Base-by-base conservation (phyloP, 208 protist genomes). In the Angomonas ambiguus region DNA sequence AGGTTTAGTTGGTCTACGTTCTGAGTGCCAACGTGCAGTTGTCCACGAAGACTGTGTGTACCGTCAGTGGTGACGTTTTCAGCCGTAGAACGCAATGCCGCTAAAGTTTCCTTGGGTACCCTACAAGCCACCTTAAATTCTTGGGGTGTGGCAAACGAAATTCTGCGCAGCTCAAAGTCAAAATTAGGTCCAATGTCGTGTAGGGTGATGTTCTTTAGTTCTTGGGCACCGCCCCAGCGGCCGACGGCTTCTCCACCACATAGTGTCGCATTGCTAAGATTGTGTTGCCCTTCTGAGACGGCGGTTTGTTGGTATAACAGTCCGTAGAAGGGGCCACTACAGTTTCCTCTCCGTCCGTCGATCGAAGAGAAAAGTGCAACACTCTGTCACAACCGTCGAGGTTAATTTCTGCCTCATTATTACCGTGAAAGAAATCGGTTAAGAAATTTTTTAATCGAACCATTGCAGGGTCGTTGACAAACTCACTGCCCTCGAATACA, bases 211-310 rank as follows among this genome's bases (percentile, higher is more conserved):
- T 91, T 87, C 34, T 78, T 78, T 18, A 84, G 5, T 66, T 74
- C 49, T 65, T 82, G 4, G 69, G 34, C 0, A 82, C 48, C n/a
- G 82, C 82, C 0, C 58, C 41, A 0, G 74, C 79, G 22, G 79
- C 74, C 1, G 79, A 80, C 1, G 87, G 85, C 67, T 93, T 91
- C 55, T 78, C 70, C 28, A 95, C 67, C 0, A 81, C 83, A 68
- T 88, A 95, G 73, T 95, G 90, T 0, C 90, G 83, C 84, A 95
- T 87, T 71, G 78, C 87, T 13, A 95, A 69, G 0, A 92, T 75
- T 0, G 83, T 76, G 56, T 86, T 83, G 1, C 83, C 83, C 31
- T 67, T 72, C 62, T 85, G 71, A 0, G 60, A 55, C 0, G 82
- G 79, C 10, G 79, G 72, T 48, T 81, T 83, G 53, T 74, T 89